Evolutionary conservation across 78 protist genomes (phyloP).

Genomic region (Carpediemonas membranifera): DNA sequence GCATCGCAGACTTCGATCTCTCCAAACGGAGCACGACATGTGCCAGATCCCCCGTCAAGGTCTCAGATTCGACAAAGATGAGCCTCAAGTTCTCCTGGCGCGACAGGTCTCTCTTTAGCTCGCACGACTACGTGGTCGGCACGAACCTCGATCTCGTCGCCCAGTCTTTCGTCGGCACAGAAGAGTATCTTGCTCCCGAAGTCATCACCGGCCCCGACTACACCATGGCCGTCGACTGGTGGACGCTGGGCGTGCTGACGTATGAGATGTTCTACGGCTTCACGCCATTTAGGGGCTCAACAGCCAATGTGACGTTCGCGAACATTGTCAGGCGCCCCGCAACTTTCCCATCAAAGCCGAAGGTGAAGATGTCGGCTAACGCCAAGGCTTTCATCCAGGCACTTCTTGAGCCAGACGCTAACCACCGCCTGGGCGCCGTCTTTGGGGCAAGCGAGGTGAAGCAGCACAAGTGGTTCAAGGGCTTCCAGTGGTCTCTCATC

Average conservation of each 20-base stretch:
- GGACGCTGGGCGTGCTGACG: slow-evolving; percentile 43
- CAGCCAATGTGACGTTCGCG: neutral
- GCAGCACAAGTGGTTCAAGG: slow-evolving; percentile 21
- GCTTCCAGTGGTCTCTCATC: neutral
- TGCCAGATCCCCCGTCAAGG: no score
- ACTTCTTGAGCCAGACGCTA: neutral
- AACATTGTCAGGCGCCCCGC: neutral
- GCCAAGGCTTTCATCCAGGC: neutral
- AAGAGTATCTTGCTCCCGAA: slow-evolving; percentile 54
- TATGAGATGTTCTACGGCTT: slow-evolving; percentile 24
- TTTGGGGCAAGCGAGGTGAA: slow-evolving; percentile 5
- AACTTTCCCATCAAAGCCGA: neutral
- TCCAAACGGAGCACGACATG: neutral
- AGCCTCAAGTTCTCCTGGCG: no score
- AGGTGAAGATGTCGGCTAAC: neutral
- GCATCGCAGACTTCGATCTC: slow-evolving; percentile 80
- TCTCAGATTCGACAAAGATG: no score
- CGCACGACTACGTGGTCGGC: no score
- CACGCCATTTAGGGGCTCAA: neutral
- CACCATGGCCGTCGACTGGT: slow-evolving; percentile 49
- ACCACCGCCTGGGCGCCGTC: neutral
- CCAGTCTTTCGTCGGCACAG: slow-evolving; percentile 23
- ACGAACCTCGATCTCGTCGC: no score
- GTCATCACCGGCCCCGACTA: slow-evolving; percentile 21
- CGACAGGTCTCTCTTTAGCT: no score